These are phyloP conservation scores for Hericium coralloides DNA, from an alignment of 768 basidiomycete genomes.

Conservation along the genomic window DNA sequence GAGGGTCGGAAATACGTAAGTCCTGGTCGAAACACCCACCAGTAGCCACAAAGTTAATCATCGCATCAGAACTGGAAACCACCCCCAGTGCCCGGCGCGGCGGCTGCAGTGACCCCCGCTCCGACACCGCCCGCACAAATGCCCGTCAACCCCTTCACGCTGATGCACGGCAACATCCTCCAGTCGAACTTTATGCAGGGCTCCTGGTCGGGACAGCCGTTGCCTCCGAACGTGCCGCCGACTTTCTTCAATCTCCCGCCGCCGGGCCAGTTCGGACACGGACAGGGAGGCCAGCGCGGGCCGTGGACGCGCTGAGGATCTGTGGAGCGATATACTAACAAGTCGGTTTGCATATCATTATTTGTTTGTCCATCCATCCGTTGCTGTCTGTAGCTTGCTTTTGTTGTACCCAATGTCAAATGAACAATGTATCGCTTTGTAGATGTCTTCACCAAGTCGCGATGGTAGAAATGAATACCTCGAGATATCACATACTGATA, in stretches of 20 bases:
- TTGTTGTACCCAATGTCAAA: neutral
- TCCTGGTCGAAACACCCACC: slow-evolving; percentile 4
- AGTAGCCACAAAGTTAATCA: neutral
- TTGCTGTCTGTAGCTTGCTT: neutral
- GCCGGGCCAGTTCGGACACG: neutral
- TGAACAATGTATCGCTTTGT: neutral
- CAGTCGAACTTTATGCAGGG: slow-evolving; percentile 6
- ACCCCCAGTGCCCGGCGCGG: slow-evolving; percentile 21
- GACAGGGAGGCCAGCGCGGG: neutral
- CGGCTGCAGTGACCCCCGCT: neutral
- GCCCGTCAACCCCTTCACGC: slow-evolving; percentile 8
- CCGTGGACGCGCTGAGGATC: neutral
- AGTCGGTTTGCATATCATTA: neutral
- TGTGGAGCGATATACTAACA: neutral
- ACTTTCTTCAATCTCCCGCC: neutral
- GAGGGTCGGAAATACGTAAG: slow-evolving; percentile 69
- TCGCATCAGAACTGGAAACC: slow-evolving; percentile 47
- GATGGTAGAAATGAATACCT: too few species aligned
- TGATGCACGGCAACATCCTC: slow-evolving; percentile 8
- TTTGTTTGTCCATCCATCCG: neutral
- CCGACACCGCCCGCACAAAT: slow-evolving; percentile 8
- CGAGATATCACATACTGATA: too few species aligned
- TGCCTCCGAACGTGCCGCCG: slow-evolving; percentile 5
- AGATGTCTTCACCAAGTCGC: too few species aligned
- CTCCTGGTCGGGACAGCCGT: slow-evolving; percentile 7